Conservation (phyloP, 2,329 filamentous ascomycete species). For the Coniochaeta hoffmannii region DNA sequence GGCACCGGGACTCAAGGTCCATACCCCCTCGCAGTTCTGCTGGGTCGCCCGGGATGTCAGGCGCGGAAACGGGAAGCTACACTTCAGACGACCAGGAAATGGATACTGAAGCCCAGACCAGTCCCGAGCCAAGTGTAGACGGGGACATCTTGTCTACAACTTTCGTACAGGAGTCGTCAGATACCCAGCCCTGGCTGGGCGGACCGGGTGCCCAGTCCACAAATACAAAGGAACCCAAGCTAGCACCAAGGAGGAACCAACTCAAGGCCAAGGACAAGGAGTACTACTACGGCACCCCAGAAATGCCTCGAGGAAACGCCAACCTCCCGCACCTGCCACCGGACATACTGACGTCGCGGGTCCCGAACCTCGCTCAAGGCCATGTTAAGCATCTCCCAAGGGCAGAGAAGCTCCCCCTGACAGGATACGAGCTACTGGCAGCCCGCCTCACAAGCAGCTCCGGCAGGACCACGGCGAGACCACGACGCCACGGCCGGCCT, state of each 20-base stretch:
- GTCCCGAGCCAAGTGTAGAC: slow-evolving; percentile 31
- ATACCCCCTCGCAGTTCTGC: slow-evolving; percentile 23
- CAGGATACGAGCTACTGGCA: slow-evolving; percentile 58
- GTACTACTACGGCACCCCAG: slow-evolving; percentile 30
- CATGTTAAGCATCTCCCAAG: slow-evolving; percentile 28
- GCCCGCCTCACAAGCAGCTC: slow-evolving; percentile 37
- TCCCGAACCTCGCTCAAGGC: slow-evolving; percentile 14
- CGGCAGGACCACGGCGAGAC: background rate
- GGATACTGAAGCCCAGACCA: slow-evolving; percentile 37
- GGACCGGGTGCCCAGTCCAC: slow-evolving; percentile 5
- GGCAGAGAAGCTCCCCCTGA: slow-evolving; percentile 35
- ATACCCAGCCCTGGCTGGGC: slow-evolving; percentile 12
- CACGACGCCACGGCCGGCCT: slow-evolving; percentile 10
- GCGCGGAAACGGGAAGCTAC: slow-evolving; percentile 44
- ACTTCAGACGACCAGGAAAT: slow-evolving; percentile 26
- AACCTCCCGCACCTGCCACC: slow-evolving; percentile 28
- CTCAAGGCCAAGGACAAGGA: slow-evolving; percentile 6
- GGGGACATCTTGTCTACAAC: slow-evolving; percentile 15
- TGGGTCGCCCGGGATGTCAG: slow-evolving; percentile 33
- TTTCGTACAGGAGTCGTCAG: background rate
- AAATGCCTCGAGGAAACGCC: slow-evolving; percentile 32
- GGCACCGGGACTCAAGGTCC: slow-evolving; percentile 17
- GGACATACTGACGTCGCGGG: slow-evolving; percentile 27
- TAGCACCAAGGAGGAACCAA: slow-evolving; percentile 3
- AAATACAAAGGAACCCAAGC: background rate